Evolutionary conservation across 192 early-diverging fungal species (phyloP).

Genomic region (Linnemannia hyalina): DNA sequence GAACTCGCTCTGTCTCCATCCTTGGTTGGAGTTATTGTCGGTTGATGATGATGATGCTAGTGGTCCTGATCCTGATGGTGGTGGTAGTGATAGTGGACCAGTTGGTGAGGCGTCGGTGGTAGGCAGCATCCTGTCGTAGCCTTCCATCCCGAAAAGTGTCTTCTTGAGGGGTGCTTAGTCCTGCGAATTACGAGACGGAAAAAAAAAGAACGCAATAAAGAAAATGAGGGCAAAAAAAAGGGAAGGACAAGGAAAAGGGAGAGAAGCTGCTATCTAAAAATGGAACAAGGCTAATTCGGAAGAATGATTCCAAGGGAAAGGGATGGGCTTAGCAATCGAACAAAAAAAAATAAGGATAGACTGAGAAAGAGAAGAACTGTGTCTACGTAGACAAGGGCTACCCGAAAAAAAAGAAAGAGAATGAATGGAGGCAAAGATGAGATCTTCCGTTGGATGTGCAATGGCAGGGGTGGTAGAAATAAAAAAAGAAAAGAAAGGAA

Average conservation of each 20-base stretch:
- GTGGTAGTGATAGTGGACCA: not conserved
- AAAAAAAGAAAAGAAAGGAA: no score
- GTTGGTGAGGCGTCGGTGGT: not conserved
- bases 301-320: not conserved
- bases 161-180: not conserved
- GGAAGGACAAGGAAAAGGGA: not conserved
- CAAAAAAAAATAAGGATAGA: not conserved
- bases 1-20: not conserved
- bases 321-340: not conserved
- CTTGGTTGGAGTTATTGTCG: not conserved
- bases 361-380: not conserved
- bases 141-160: not conserved
- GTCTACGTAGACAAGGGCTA: not conserved
- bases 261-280: no score
- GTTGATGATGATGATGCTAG: not conserved
- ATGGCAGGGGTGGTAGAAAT: no score
- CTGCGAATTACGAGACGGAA: not conserved
- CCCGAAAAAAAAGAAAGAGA: not conserved
- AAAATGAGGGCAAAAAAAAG: no score
- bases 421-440: not conserved
- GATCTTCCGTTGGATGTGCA: no score
- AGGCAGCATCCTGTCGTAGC: not conserved
- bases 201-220: not conserved
- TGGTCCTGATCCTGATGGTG: not conserved
- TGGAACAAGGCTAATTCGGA: not conserved